These are phyloP conservation scores for Globisporangium camurandrum DNA, from an alignment of 352 stramenopile genomes.

Conservation along the genomic window DNA sequence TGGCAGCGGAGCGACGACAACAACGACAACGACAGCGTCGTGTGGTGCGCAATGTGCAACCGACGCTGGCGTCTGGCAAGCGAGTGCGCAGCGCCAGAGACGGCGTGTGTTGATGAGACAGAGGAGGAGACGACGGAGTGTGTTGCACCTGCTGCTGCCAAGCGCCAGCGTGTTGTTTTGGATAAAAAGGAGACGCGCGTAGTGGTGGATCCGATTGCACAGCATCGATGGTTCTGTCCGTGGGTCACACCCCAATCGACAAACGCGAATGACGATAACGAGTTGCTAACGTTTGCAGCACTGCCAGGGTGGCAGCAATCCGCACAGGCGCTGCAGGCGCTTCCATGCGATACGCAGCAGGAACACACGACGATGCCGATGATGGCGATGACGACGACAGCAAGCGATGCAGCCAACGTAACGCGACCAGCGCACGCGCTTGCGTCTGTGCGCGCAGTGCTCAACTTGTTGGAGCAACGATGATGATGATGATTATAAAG, in stretches of 20 bases:
- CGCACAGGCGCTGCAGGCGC: too few species aligned
- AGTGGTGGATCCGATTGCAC: constrained; percentile 14
- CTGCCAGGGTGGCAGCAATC: constrained; percentile 26
- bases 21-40: constrained; percentile 1
- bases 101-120: too few species aligned
- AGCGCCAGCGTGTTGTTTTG: constrained; percentile 20
- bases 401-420: background rate
- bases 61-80: constrained; percentile 21
- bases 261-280: constrained; percentile 4
- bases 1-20: constrained; percentile 20
- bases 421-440: constrained; percentile 11
- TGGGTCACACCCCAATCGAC: constrained; percentile 21
- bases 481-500: too few species aligned
- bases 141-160: too few species aligned
- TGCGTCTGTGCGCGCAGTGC: constrained; percentile 17
- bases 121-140: too few species aligned
- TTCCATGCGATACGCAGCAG: too few species aligned
- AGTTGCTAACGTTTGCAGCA: constrained; percentile 14
- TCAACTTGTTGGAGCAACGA: constrained; percentile 16
- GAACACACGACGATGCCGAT: too few species aligned
- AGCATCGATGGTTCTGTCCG: constrained; percentile 60
- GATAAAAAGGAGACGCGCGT: background rate
- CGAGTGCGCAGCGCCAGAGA: constrained; percentile 7
- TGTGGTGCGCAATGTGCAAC: constrained; percentile 39
- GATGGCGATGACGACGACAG: background rate